Evolutionary conservation across 2,329 filamentous ascomycete genomes (phyloP), one percentile per base, ranked within the genome.

Genomic region (Endocalyx cinctus): DNA sequence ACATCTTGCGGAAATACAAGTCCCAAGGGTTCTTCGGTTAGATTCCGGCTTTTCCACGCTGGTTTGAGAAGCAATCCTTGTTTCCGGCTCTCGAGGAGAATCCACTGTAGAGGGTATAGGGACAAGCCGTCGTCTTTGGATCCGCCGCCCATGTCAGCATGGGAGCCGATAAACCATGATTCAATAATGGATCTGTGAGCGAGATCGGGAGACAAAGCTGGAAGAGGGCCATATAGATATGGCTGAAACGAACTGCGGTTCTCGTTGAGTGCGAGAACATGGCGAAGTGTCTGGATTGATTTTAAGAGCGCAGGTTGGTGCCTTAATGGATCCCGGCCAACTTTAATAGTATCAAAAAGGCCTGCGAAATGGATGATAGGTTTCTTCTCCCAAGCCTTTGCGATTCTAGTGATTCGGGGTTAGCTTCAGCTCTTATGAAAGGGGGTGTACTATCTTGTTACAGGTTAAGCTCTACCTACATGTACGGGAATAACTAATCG

Each of bases 51-150:
- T 6, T 39, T 34, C 38, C 38, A 42, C 2, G 36, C 25, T 2
- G 38, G 38, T 17, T 50, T 47, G 4, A 61, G 38, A 19, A 49
- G 35, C 2, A 64, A 45, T 2, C 59, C 58, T 10, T 49, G 43
- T 14, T 44, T 39, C 16, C 48, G 43, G 30, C 49, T 52, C 39
- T 64, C 62, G 10, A 59, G 38, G 18, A 64, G 37, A 47, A 66
- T 63, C 62, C 62, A 66, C 38, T 66, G 62, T 2, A 65, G 38
- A 4, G 63, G 60, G 39, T 64, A 66, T 4, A 66, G 44, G 5
- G 58, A 56, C 5, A 64, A 42, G 3, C 62, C 61, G 32, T 62
- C 60, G 4, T 59, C 48, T 17, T 41, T 43, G 4, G 55, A 42
- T 2, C 55, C 52, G 3, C 62, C 62, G 4, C 59, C 58, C 17